These are phyloP conservation scores for Yamadazyma taylorii DNA, from an alignment of 1,139 yeast species.

Conservation along the genomic window DNA sequence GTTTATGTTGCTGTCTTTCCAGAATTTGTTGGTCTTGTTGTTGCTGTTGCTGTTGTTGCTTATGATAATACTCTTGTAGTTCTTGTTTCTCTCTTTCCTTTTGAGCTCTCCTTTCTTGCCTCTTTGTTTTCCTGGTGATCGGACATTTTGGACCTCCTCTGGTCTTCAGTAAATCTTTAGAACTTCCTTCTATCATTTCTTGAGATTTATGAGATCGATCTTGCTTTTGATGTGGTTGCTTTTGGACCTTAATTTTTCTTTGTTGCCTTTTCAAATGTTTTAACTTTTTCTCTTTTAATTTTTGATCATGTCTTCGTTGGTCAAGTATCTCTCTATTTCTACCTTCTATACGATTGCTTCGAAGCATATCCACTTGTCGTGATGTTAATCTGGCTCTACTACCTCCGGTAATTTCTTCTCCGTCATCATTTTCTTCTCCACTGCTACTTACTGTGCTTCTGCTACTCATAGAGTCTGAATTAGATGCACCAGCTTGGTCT, in stretches of 20 bases:
- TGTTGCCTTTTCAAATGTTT: background rate
- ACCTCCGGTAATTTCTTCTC: no score
- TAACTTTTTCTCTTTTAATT: background rate
- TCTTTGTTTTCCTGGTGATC: conserved; percentile 1
- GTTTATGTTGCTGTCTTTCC: no score
- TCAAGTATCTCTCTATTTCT: conserved; percentile 6
- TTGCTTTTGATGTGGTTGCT: background rate
- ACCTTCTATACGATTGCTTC: conserved; percentile 6
- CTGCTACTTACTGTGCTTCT: conserved; percentile 1
- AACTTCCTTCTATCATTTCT: conserved; percentile 2
- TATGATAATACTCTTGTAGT: background rate
- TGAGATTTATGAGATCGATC: background rate
- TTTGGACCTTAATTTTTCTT: background rate
- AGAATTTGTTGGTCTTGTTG: conserved; percentile 3
- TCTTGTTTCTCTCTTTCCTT: conserved; percentile 2
- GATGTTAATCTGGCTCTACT: no score
- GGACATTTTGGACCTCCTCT: background rate
- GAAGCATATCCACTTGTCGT: background rate
- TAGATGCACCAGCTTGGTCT: no score
- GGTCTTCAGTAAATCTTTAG: background rate
- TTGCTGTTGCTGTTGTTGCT: conserved; percentile 3
- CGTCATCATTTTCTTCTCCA: conserved; percentile 1
- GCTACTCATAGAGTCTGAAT: background rate
- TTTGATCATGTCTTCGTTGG: conserved; percentile 5
- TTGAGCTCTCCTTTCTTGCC: conserved; percentile 4